These are phyloP conservation scores for Aspergillus fischeri DNA, from an alignment of 2,329 filamentous ascomycete species.

Conservation along the genomic window DNA sequence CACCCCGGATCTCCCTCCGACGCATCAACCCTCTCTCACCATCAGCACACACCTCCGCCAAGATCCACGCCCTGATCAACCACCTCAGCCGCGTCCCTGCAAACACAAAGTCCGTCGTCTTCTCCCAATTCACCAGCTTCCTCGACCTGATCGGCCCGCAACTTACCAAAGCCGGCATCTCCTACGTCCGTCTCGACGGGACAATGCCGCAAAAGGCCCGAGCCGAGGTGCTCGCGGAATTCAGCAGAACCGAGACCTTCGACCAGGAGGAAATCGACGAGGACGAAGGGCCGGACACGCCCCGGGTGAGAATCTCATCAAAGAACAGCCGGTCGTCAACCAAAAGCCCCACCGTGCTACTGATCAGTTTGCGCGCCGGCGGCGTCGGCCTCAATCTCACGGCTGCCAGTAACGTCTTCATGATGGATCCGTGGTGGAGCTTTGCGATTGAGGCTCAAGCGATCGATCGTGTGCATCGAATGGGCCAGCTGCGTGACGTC, in stretches of 20 bases:
- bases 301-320: not conserved
- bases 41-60: conserved; percentile 63
- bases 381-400: conserved; percentile 94
- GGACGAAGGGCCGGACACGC: conserved; percentile 19
- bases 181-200: conserved; percentile 84
- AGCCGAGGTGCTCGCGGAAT: conserved; percentile 71
- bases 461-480: conserved; percentile 94
- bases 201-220: conserved; percentile 82
- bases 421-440: conserved; percentile 99
- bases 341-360: conserved; percentile 53
- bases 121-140: conserved; percentile 97
- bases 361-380: conserved; percentile 82
- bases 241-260: conserved; percentile 49
- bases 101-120: conserved; percentile 81
- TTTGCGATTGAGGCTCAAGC: conserved; percentile 95
- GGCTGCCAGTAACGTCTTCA: conserved; percentile 81
- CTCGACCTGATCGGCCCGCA: conserved; percentile 85
- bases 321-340: conserved; percentile 10
- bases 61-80: conserved; percentile 74
- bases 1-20: conserved; percentile 56
- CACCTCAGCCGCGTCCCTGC: conserved; percentile 70
- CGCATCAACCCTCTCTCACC: conserved; percentile 61
- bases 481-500: conserved; percentile 87
- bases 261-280: conserved; percentile 35
- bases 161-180: conserved; percentile 66